Percentiles rank a stretch among this genome's conserved stretches.
These are phyloP conservation scores for Conticribra guillardii DNA, from an alignment of 108 stramenopile genomes.

Conservation along the genomic window DNA sequence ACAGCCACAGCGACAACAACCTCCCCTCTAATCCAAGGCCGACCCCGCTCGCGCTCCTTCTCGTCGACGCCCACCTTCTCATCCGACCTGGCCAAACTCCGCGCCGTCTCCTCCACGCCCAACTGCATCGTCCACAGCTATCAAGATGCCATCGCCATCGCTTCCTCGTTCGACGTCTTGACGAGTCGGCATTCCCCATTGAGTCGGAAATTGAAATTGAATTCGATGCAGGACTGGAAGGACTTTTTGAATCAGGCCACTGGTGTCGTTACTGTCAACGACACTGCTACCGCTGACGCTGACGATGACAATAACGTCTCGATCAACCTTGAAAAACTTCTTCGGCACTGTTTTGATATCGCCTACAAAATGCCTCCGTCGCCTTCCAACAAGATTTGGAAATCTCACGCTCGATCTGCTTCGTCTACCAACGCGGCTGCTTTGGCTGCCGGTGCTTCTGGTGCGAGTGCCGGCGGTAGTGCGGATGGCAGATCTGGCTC, in stretches of 20 bases:
- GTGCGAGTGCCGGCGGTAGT: not conserved
- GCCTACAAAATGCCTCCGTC: slow-evolving; percentile 46
- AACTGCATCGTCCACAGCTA: slow-evolving; percentile 19
- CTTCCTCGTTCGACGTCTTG: slow-evolving; percentile 42
- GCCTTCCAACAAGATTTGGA: not conserved
- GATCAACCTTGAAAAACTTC: slow-evolving; percentile 33
- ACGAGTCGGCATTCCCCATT: slow-evolving; percentile 28
- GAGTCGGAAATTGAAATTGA: slow-evolving; percentile 26
- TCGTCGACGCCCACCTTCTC: slow-evolving; percentile 46
- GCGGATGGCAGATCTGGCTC: too few species aligned
- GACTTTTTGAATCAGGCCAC: slow-evolving; percentile 14
- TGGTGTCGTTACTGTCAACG: slow-evolving; percentile 4
- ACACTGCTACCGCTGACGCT: not conserved
- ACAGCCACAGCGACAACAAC: too few species aligned
- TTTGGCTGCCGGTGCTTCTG: not conserved
- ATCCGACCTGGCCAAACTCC: slow-evolving; percentile 35
- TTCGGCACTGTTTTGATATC: slow-evolving; percentile 47
- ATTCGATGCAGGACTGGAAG: slow-evolving; percentile 29
- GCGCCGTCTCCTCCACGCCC: not conserved
- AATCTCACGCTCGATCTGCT: not conserved
- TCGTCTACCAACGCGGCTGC: not conserved
- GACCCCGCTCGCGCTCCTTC: slow-evolving; percentile 47
- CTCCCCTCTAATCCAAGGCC: slow-evolving; percentile 31
- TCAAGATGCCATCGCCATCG: slow-evolving; percentile 29
- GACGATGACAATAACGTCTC: not conserved